Evolutionary conservation across 768 basidiomycete species (phyloP).

Genomic region (Tricholoma flavovirens): DNA sequence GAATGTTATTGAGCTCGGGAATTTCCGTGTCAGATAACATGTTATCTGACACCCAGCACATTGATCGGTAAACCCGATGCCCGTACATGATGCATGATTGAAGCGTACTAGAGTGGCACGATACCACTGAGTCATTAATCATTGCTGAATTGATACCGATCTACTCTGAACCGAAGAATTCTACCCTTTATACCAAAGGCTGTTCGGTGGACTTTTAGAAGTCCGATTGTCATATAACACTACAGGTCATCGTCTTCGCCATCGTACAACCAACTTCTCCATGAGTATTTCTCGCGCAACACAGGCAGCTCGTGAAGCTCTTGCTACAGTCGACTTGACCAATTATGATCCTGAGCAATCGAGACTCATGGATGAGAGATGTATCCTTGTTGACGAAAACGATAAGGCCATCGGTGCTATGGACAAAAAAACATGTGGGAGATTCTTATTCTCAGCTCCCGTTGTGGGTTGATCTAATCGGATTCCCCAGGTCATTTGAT

Average conservation of each 20-base stretch:
- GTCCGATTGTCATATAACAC: not conserved
- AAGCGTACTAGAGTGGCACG: slow-evolving; percentile 12
- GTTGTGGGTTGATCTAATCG: slow-evolving; percentile 3
- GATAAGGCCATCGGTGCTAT: slow-evolving; percentile 80
- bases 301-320: slow-evolving; percentile 53
- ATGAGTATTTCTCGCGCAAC: slow-evolving; percentile 45
- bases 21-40: no score
- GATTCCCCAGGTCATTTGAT: slow-evolving; percentile 79
- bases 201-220: not conserved
- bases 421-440: slow-evolving; percentile 94
- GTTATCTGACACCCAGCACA: no score
- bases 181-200: not conserved
- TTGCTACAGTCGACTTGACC: slow-evolving; percentile 73
- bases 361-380: slow-evolving; percentile 91
- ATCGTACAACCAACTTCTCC: not conserved
- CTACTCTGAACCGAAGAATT: slow-evolving; percentile 6
- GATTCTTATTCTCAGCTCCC: slow-evolving; percentile 11
- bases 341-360: slow-evolving; percentile 91
- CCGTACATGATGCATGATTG: not conserved
- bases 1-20: no score
- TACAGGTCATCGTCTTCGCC: not conserved
- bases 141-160: slow-evolving; percentile 4
- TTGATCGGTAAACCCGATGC: no score
- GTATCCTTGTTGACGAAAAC: slow-evolving; percentile 87
- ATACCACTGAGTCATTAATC: slow-evolving; percentile 7